Conservation (phyloP, 352 stramenopile genomes). For the Phytophthora brassicae region DNA sequence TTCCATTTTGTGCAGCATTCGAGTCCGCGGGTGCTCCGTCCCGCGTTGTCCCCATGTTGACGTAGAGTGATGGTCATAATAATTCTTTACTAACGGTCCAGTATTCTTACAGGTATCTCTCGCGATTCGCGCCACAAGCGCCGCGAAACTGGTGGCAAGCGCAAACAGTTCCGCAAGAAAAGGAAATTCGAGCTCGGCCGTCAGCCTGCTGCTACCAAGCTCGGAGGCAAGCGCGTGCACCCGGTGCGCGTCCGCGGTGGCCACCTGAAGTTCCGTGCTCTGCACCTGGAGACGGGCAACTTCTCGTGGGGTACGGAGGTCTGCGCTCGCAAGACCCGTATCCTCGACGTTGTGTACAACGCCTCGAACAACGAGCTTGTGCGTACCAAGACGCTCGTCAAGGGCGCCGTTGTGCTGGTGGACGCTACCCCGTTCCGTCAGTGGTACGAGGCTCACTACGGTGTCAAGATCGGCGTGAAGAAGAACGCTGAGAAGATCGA, state of each 20-base stretch:
- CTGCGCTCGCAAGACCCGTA: constrained; percentile 97
- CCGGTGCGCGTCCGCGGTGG: constrained; percentile 95
- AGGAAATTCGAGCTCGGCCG: constrained; percentile 98
- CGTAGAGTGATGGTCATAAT: constrained; percentile 18
- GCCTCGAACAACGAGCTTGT: constrained; percentile 99
- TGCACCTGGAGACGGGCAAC: constrained; percentile 98
- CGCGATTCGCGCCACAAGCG: constrained; percentile 99
- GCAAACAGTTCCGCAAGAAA: constrained; percentile 98
- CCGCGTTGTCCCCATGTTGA: constrained; percentile 13
- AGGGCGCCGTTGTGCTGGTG: constrained; percentile 98
- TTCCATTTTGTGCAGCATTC: constrained; percentile 90
- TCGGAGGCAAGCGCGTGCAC: constrained; percentile 97
- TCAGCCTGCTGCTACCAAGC: constrained; percentile 98
- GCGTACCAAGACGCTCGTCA: constrained; percentile 99
- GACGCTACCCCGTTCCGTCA: constrained; percentile 99
- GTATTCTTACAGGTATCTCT: constrained; percentile 94
- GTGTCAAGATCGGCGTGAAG: constrained; percentile 90
- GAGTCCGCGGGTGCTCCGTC: constrained; percentile 53
- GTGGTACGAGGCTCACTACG: constrained; percentile 99
- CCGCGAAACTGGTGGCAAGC: constrained; percentile 99
- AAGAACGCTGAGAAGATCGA: constrained; percentile 83
- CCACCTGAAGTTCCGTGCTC: constrained; percentile 98
- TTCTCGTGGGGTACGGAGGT: constrained; percentile 99
- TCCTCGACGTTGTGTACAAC: constrained; percentile 99
- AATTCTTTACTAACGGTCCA: constrained; percentile 11